Conservation (phyloP, 768 basidiomycete genomes). For the Hypholoma sublateritium region DNA sequence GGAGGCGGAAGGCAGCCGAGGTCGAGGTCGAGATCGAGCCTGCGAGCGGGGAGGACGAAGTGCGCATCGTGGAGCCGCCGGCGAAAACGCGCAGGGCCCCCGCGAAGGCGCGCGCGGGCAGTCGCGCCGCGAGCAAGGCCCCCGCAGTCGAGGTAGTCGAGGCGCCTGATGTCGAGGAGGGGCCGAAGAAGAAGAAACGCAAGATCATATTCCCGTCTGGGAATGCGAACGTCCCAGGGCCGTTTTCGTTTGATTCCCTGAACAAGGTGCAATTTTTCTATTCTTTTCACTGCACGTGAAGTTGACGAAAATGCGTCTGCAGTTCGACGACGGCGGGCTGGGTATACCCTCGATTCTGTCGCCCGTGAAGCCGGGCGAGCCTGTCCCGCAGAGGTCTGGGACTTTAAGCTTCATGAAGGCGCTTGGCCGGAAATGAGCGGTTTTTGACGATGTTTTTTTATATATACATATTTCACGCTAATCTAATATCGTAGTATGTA, state of each 20-base stretch:
- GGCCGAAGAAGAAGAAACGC: constrained; percentile 66
- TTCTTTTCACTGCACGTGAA: not conserved
- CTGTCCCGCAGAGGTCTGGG: constrained; percentile 45
- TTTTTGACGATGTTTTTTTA: too few species aligned
- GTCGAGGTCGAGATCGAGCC: constrained; percentile 2
- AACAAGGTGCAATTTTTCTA: constrained; percentile 28
- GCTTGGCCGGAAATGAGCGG: constrained; percentile 1
- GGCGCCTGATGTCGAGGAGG: constrained; percentile 21
- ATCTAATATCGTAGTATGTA: too few species aligned
- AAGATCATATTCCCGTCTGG: constrained; percentile 62
- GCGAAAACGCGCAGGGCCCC: not conserved
- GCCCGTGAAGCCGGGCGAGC: constrained; percentile 59
- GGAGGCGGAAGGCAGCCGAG: constrained; percentile 31
- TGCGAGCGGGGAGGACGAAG: not conserved
- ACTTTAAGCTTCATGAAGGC: not conserved
- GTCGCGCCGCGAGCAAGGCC: constrained; percentile 21
- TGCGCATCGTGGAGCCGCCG: constrained; percentile 1
- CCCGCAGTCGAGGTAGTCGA: constrained; percentile 9
- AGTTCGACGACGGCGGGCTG: constrained; percentile 42
- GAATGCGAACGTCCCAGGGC: constrained; percentile 28
- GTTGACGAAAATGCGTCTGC: not conserved
- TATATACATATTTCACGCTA: too few species aligned
- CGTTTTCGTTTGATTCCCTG: constrained; percentile 43
- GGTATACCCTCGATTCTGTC: constrained; percentile 69
- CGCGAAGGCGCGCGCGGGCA: constrained; percentile 18